Percentiles rank a stretch among this genome's conserved stretches.
These are phyloP conservation scores for Castanea crenata DNA, from an alignment of 306 rosid species.

Conservation along the genomic window DNA sequence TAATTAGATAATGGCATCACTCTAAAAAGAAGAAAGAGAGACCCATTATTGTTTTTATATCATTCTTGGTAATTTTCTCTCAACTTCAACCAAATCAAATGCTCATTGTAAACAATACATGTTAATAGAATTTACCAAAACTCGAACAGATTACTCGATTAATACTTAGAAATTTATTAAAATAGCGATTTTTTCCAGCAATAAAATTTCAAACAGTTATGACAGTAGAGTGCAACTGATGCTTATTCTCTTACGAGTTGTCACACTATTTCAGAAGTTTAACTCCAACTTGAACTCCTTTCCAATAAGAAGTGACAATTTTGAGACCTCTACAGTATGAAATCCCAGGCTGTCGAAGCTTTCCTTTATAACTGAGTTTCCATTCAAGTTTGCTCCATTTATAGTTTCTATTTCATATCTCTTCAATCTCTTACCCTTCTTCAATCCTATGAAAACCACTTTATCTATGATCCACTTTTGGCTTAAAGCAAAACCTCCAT, in stretches of 20 bases:
- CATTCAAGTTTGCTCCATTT: slow-evolving; percentile 27
- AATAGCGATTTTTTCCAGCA: too few species aligned
- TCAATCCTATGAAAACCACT: slow-evolving; percentile 61
- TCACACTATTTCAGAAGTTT: not conserved
- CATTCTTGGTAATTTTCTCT: too few species aligned
- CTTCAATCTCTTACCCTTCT: slow-evolving; percentile 28
- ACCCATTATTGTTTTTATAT: too few species aligned
- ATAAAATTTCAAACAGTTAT: too few species aligned
- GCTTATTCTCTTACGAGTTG: not conserved
- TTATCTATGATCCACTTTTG: slow-evolving; percentile 61
- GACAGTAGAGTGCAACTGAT: not conserved
- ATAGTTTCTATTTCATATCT: slow-evolving; percentile 22
- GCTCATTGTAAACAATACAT: too few species aligned
- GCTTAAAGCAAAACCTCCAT: slow-evolving; percentile 59
- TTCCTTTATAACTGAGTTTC: slow-evolving; percentile 24
- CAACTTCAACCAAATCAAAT: too few species aligned
- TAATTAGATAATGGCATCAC: too few species aligned
- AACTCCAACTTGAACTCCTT: slow-evolving; percentile 54
- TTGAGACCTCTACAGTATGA: slow-evolving; percentile 35
- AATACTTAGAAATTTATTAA: too few species aligned
- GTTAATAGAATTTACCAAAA: too few species aligned
- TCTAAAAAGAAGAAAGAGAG: too few species aligned
- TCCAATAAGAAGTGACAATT: slow-evolving; percentile 55
- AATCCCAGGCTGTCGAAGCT: slow-evolving; percentile 31
- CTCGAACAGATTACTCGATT: too few species aligned